Conservation (phyloP, 768 basidiomycete genomes). For the Psilocybe cyanescens region DNA sequence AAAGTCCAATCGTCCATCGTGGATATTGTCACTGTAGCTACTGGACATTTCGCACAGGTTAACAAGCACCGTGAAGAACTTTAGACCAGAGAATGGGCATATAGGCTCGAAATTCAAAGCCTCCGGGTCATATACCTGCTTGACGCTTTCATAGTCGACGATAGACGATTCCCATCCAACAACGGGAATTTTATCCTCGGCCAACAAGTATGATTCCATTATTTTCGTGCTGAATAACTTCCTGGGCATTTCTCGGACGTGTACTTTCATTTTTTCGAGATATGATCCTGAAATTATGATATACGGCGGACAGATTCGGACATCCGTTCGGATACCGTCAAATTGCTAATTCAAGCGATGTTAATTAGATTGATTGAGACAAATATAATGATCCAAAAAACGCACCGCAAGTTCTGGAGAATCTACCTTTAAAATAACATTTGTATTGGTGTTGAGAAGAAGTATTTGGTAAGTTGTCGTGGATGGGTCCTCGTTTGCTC, state of each 20-base stretch:
- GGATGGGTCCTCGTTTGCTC: too few species aligned
- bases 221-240: conserved; percentile 9
- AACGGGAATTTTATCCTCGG: not conserved
- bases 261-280: conserved; percentile 20
- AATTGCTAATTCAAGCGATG: conserved; percentile 11
- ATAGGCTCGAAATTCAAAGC: conserved; percentile 23
- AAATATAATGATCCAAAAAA: not conserved
- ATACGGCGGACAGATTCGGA: conserved; percentile 16
- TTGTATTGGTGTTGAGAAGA: conserved; percentile 1
- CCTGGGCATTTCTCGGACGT: conserved; percentile 22
- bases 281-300: conserved; percentile 19
- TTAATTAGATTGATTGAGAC: not conserved
- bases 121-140: conserved; percentile 11
- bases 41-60: conserved; percentile 7
- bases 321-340: conserved; percentile 16
- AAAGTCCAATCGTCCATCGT: conserved; percentile 3
- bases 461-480: too few species aligned
- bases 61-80: conserved; percentile 20
- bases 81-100: conserved; percentile 1
- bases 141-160: conserved; percentile 25
- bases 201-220: not conserved
- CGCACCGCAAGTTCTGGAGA: conserved; percentile 14
- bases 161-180: conserved; percentile 20
- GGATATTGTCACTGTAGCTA: conserved; percentile 10
- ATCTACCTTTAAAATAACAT: conserved; percentile 14